phyloP scores from a whole-genome alignment of 2,329 filamentous ascomycete species.

The Setomelanomma holmii region DNA sequence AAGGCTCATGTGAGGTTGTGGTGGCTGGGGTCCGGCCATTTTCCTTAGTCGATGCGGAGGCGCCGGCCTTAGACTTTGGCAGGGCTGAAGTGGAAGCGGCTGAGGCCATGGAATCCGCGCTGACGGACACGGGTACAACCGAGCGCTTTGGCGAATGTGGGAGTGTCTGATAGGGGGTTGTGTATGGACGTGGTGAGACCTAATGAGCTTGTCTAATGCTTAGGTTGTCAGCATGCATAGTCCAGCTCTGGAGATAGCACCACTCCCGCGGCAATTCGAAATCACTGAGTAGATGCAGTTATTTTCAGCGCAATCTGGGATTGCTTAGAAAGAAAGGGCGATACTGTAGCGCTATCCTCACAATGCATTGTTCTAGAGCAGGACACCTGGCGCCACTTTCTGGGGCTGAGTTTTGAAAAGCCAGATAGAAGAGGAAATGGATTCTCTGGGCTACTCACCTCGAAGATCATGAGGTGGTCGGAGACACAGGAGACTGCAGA shows the following conservation, averaged over 20 bases:
- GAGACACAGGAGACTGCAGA: no score
- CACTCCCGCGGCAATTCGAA: no score
- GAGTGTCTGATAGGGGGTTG: background rate
- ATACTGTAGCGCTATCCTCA: no score
- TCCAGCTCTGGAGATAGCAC: background rate
- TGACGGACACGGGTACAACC: background rate
- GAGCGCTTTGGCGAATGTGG: background rate
- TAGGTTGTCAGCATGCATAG: background rate
- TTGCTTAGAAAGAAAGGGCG: no score
- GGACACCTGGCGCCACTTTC: background rate
- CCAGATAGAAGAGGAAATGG: no score
- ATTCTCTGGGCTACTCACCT: no score
- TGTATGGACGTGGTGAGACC: slow-evolving; percentile 14
- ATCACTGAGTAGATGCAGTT: no score
- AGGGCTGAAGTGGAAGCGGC: slow-evolving; percentile 36
- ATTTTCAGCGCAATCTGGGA: no score
- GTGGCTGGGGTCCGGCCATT: slow-evolving; percentile 6
- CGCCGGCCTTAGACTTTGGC: slow-evolving; percentile 39
- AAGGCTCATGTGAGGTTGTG: slow-evolving; percentile 10
- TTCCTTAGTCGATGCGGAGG: slow-evolving; percentile 10
- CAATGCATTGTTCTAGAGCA: no score
- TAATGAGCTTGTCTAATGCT: slow-evolving; percentile 1
- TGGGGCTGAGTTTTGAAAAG: no score
- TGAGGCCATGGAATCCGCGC: slow-evolving; percentile 31
- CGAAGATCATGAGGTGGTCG: no score